Evolutionary conservation across 768 basidiomycete genomes (phyloP), one percentile per base, ranked within the genome.

Genomic region (Tremella yokohamensis): DNA sequence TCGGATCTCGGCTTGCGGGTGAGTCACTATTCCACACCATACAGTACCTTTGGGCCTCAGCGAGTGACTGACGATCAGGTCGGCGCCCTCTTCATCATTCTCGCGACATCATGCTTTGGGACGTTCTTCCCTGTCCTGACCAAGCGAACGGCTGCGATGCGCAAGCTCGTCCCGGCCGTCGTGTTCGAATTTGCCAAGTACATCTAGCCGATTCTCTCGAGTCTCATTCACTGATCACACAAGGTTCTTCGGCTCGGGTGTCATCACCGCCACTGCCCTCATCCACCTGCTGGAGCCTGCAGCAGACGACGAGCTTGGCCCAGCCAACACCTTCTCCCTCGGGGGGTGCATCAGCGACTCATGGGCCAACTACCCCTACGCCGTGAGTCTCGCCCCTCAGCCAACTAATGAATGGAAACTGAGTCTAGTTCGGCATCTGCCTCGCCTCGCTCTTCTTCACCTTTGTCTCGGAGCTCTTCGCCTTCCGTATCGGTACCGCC

Each of bases 291-390:
- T 74, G 8, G 56, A 59, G 6, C 60, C 61, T 0, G 62, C 69
- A 0, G 54, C 54, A 25, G 37, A 42, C 37, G 63, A 68, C 16
- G 61, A 57, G 40, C 13, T 70, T 16, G 59, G 61, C 1, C 48
- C 45, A 6, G 49, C 49, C 22, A 57, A 57, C 38, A 57, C 56
- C 2, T 25, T 51, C 56, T 50, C 48, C n/a, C 18, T 24, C 18
- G 65, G 72, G 6, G 69, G 63, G 22, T 75, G 74, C 52, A 62
- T 75, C 52, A 9, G 26, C 8, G 63, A 68, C 22, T 61, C 49
- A 0, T 75, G 74, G 74, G 63, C 39, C 6, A 69, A 66, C 18
- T 75, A 75, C 56, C 71, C 69, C n/a, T 64, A 67, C 55, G 60
- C 64, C 29, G 63, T 53, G 38, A 42, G 52, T 42, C 11, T 45